Conservation (phyloP, 2,329 filamentous ascomycete species). For the Rugonectria rugulosa region DNA sequence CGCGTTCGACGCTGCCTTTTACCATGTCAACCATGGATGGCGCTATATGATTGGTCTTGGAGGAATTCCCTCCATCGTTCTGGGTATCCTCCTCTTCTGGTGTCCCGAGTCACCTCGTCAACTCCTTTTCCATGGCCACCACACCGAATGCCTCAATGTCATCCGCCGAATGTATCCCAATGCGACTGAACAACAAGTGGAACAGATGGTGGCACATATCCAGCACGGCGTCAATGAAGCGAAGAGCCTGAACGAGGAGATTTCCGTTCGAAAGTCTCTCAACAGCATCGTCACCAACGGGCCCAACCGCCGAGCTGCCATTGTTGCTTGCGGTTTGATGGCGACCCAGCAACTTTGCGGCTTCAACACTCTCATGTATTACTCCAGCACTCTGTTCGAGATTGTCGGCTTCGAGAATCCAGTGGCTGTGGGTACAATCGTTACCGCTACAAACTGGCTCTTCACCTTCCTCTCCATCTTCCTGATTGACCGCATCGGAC, state of each 20-base stretch:
- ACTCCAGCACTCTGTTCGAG: slow-evolving; percentile 29
- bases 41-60: slow-evolving; percentile 30
- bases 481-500: slow-evolving; percentile 26
- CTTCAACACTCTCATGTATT: slow-evolving; percentile 38
- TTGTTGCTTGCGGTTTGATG: slow-evolving; percentile 54
- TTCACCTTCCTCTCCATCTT: slow-evolving; percentile 29
- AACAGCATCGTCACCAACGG: slow-evolving; percentile 44
- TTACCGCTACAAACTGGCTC: slow-evolving; percentile 28
- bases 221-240: slow-evolving; percentile 20
- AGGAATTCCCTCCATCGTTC: slow-evolving; percentile 28
- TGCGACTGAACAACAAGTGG: slow-evolving; percentile 35
- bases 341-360: slow-evolving; percentile 43
- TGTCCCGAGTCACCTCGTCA: slow-evolving; percentile 33
- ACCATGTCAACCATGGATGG: slow-evolving; percentile 40
- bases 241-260: slow-evolving; percentile 27
- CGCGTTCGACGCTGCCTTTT: slow-evolving; percentile 43
- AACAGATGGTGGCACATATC: slow-evolving; percentile 35
- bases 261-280: slow-evolving; percentile 26
- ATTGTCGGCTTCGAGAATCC: slow-evolving; percentile 45
- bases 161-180: slow-evolving; percentile 26
- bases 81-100: slow-evolving; percentile 27
- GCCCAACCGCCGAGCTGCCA: slow-evolving; percentile 48
- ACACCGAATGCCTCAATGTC: slow-evolving; percentile 41
- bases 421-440: slow-evolving; percentile 50
- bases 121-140: slow-evolving; percentile 37